Base-by-base conservation (phyloP, 1,139 yeast species). In the Zygoascus meyerae region DNA sequence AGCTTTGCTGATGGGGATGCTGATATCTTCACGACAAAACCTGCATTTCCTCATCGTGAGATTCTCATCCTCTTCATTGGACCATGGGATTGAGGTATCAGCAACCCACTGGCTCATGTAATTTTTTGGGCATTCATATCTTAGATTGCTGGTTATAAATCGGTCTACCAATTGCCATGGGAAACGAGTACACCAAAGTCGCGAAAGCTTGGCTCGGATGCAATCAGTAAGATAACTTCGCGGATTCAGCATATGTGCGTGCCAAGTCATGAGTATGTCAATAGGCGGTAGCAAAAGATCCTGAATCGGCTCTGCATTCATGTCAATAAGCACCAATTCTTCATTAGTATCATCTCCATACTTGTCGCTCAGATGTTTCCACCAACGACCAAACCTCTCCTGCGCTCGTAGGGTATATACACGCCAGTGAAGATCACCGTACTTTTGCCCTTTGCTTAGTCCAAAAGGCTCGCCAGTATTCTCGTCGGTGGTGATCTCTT, bases 241-340 rank as follows among this genome's bases (percentile, higher is more conserved):
- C 1, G 70, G 70, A 41, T 63, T 64, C 43, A 67, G 55, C 52
- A 64, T 48, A 47, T 63, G 63, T 2, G 69, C 52, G 52, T 71
- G 74, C 75, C 74, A 71, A 1, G 71, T 70, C 67, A 71, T 61
- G 6, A 70, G 45, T 3, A 71, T 65, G 49, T 70, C 74, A 37
- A 69, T 52, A 1, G 72, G 72, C 1, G 73, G 72, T 26, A 67
- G 35, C 4, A 9, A 4, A 3, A 33, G 12, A 11, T 33, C 35
- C 6, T 14, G 15, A 4, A 15, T 12, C 12, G 11, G 11, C 12
- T 9, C 12, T 34, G 34, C 32, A n/a, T 21, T 21, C 26, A 21
- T 21, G 4, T 21, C n/a, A n/a, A 21, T 5, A 21, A 21, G 26
- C 26, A 7, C 26, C 26, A 21, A 7, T 4, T 21, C 7, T 21